phyloP scores from a whole-genome alignment of 2,329 filamentous ascomycete species.

The Fusarium buxicola region DNA sequence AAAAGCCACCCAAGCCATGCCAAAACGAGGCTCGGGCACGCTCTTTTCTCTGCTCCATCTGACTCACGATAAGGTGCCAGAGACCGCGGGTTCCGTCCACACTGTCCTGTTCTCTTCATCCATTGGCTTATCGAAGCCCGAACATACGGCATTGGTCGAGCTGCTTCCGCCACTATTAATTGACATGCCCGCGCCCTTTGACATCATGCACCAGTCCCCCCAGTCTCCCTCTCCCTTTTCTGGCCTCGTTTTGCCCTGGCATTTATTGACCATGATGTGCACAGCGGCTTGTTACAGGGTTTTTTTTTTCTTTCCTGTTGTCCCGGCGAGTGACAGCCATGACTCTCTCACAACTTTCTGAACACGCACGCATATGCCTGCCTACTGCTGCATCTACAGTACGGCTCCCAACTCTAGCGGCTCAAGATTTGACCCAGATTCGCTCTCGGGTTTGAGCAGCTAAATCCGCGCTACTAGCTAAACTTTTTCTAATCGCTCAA shows the following conservation, averaged over 20 bases:
- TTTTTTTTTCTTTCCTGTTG: not conserved
- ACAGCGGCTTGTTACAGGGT: constrained; percentile 3
- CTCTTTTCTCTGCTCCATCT: constrained; percentile 9
- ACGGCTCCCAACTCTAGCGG: too few species aligned
- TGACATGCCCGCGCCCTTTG: constrained; percentile 44
- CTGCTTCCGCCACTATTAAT: constrained; percentile 35
- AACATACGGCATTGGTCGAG: constrained; percentile 1
- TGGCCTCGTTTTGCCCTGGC: not conserved
- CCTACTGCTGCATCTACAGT: too few species aligned
- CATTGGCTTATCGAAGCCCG: constrained; percentile 7
- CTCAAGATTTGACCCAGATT: too few species aligned
- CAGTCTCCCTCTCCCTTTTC: constrained; percentile 11
- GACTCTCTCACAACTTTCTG: too few species aligned
- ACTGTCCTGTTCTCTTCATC: not conserved
- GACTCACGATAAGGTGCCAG: constrained; percentile 12
- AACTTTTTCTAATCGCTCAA: constrained; percentile 7
- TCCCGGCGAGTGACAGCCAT: not conserved
- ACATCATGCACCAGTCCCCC: constrained; percentile 26
- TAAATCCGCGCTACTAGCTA: too few species aligned
- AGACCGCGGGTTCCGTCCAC: constrained; percentile 1
- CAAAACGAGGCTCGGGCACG: constrained; percentile 22
- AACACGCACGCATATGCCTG: too few species aligned
- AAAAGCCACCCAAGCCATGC: constrained; percentile 27
- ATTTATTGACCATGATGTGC: constrained; percentile 6
- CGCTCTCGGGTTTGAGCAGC: too few species aligned